Evolutionary conservation across 257 asterid genomes (phyloP), one percentile per base, ranked within the genome.

Genomic region (Orobanche coerulescens): DNA sequence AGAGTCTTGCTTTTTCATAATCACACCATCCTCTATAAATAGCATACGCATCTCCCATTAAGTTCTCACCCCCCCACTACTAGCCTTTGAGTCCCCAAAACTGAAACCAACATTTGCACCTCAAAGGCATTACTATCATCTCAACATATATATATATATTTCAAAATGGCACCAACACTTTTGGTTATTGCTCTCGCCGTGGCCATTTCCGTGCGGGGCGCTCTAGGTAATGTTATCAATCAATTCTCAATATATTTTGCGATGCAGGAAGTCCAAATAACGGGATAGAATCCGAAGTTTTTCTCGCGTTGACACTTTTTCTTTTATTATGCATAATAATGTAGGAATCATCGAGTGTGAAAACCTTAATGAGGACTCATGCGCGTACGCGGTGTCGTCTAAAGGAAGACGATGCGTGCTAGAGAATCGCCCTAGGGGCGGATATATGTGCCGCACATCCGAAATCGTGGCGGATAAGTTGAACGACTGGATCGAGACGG

Each of bases 341-440:
- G 54, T 58, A 82, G 94, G 85, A 39, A 65, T 51, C 5, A 64
- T 85, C 4, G 77, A 70, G 49, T 88, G 96, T 31, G 84, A 85
- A 76, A 33, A 69, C 28, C 55, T 74, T 24, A 52, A 61, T 48
- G 58, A 65, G 4, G 79, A 75, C 16, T 75, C 84, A 3, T 87
- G 96, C 50, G 74, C 87, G 2, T 87, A 36, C 5, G 92, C 96
- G 3, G 79, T 87, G 46, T 81, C 94, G 0, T 81, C 76, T 1
- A 6, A 69, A 0, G 87, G 96, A 16, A 81, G 76, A 58, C 82
- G 96, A 6, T 87, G 96, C 69, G 87, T 84, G 73, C 59, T 84
- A n/a, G 96, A 87, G 80, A 83, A 77, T 69, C 76, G 54, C 25
- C 58, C 30, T 62, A 0, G 75, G 31, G 53, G 89, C 47, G 71